phyloP scores from a whole-genome alignment of 1,284 basidiomycete species.

The Tilletia walkeri region DNA sequence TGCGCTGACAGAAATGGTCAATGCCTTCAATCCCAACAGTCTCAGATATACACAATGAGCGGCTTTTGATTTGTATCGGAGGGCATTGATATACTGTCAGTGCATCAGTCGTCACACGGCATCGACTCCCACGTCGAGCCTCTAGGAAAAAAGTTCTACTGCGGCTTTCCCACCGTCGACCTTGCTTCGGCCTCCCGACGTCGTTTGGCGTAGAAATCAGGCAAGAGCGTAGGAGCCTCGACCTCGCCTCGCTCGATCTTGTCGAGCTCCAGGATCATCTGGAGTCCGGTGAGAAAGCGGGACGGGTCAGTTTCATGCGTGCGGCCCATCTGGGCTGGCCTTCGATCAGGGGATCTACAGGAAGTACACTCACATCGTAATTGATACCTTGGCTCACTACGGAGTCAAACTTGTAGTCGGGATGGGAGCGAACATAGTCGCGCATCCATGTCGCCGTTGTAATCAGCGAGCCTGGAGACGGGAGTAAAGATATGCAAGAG shows the following conservation, averaged over 20 bases:
- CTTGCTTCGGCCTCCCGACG: conserved; percentile 11
- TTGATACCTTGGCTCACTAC: conserved; percentile 87
- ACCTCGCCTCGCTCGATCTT: conserved; percentile 64
- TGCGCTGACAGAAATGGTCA: too few species aligned
- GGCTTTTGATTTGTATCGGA: too few species aligned
- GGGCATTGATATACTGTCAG: too few species aligned
- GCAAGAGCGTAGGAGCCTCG: conserved; percentile 51
- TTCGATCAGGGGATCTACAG: background rate
- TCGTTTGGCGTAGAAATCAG: conserved; percentile 39
- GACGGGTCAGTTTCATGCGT: too few species aligned
- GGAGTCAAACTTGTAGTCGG: conserved; percentile 85
- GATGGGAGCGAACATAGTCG: conserved; percentile 83
- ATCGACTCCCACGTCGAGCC: too few species aligned
- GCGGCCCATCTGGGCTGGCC: too few species aligned
- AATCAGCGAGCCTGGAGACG: conserved; percentile 63
- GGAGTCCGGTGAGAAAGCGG: background rate
- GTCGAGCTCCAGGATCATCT: conserved; percentile 80
- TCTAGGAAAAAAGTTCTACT: too few species aligned
- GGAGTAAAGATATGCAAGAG: background rate
- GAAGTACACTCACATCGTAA: conserved; percentile 65
- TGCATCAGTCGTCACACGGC: too few species aligned
- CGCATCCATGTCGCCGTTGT: conserved; percentile 93
- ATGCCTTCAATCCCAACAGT: too few species aligned
- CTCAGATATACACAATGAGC: too few species aligned
- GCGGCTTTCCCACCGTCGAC: background rate